A percentile compares a stretch with the other conserved stretches of the same genome.
Conservation (phyloP, 495 filamentous ascomycete genomes). For the Talaromyces ruber region DNA sequence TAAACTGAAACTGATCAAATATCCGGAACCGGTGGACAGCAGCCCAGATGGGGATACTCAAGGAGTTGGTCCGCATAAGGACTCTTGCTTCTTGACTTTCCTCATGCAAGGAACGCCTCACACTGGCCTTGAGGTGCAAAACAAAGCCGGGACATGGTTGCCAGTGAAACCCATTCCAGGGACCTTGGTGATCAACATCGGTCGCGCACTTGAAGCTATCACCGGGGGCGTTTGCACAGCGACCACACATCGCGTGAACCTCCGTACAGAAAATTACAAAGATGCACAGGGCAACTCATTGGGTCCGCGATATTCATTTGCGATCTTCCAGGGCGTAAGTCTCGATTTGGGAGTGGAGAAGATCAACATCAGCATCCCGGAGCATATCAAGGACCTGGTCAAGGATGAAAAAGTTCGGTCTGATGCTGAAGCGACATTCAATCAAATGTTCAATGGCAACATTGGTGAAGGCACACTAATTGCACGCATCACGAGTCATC, state of each 20-base stretch:
- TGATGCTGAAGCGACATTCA: conserved; percentile 37
- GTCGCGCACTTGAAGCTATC: conserved; percentile 84
- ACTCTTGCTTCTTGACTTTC: conserved; percentile 80
- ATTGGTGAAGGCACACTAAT: conserved; percentile 77
- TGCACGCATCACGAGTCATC: conserved; percentile 81
- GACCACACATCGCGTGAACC: conserved; percentile 73
- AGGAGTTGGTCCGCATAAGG: conserved; percentile 91
- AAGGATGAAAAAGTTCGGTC: conserved; percentile 31
- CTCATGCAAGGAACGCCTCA: conserved; percentile 80
- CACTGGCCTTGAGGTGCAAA: conserved; percentile 80
- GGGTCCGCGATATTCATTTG: conserved; percentile 75
- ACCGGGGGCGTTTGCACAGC: conserved; percentile 80
- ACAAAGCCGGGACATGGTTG: conserved; percentile 75
- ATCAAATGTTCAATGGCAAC: conserved; percentile 38
- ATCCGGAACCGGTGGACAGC: conserved; percentile 46
- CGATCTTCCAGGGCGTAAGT: conserved; percentile 89
- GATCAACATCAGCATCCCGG: conserved; percentile 61
- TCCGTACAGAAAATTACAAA: conserved; percentile 23
- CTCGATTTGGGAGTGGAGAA: conserved; percentile 73
- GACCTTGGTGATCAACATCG: conserved; percentile 80
- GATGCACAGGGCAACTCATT: conserved; percentile 14
- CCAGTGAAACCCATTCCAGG: conserved; percentile 40
- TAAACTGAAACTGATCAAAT: conserved; percentile 86
- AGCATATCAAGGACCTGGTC: conserved; percentile 43
- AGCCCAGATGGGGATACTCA: conserved; percentile 17